Evolutionary conservation across 2,329 filamentous ascomycete genomes (phyloP).

Genomic region (Penicillium sp.): DNA sequence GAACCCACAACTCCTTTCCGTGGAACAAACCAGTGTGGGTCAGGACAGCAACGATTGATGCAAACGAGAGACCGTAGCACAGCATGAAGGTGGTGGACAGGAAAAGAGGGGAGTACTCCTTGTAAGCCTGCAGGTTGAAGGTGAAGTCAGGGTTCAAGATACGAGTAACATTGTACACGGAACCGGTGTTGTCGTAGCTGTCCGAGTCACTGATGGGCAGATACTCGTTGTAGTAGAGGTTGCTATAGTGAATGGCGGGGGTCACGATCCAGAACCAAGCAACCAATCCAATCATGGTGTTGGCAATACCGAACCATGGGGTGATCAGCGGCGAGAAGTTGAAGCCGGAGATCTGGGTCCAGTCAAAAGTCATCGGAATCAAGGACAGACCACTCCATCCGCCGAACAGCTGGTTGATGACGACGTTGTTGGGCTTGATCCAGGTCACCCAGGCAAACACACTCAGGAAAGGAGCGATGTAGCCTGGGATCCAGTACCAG

Average conservation of each 20-base stretch:
- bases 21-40: conserved; percentile 66
- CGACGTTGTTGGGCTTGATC: conserved; percentile 63
- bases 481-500: conserved; percentile 69
- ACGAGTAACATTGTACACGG: conserved; percentile 59
- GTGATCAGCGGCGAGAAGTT: conserved; percentile 65
- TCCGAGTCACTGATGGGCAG: conserved; percentile 66
- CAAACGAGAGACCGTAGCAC: conserved; percentile 68
- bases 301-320: conserved; percentile 71
- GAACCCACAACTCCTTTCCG: conserved; percentile 61
- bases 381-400: conserved; percentile 64
- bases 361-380: conserved; percentile 71
- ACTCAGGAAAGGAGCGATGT: conserved; percentile 64
- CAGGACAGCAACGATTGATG: conserved; percentile 65
- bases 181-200: conserved; percentile 68
- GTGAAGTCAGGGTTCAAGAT: conserved; percentile 61
- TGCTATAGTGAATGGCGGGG: conserved; percentile 61
- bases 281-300: conserved; percentile 65
- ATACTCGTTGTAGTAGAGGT: conserved; percentile 61
- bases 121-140: conserved; percentile 61
- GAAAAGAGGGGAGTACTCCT: conserved; percentile 58
- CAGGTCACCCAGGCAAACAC: conserved; percentile 69
- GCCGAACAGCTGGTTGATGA: conserved; percentile 71
- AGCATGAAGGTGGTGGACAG: conserved; percentile 69
- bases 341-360: conserved; percentile 68
- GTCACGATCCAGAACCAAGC: conserved; percentile 61